Evolutionary conservation across 2,329 filamentous ascomycete species (phyloP), one percentile per base, ranked within the genome.

Genomic region (Aspergillus nomiae): DNA sequence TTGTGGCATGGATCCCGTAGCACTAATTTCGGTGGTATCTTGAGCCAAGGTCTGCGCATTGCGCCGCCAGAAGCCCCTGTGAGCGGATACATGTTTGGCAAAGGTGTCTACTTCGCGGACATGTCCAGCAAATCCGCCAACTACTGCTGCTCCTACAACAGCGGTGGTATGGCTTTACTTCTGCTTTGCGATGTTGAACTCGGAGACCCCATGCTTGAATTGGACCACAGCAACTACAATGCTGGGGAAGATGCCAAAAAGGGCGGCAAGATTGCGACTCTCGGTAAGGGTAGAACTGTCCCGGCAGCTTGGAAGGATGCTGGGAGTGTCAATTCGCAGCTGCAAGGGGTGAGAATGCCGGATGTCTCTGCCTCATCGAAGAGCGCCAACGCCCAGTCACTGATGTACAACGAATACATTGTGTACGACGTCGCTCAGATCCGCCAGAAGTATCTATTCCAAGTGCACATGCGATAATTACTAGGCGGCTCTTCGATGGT

Each of bases 41-140:
- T 96, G 48, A 90, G 88, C 62, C 92, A 96, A 76, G 93, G 93
- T 67, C 85, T 97, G 8, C 90, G 92, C n/a, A 96, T 96, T 67
- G 93, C 93, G 8, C 93, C 93, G 0, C 80, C 80, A 1, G 81
- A 96, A 76, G 92, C 92, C 0, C 93, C 92, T 0, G 88, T 88
- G 0, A 86, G 84, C 5, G 92, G 92, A 1, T 93, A 94, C 80
- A 94, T 94, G 90, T 96, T 96, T 69, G 92, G 90, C 62, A 96
- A 96, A 77, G 92, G 92, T 51, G 90, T 96, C 54, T 96, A 96
- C 73, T 85, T 96, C 2, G 92, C 92, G 2, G 92, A 96, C 71
- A 93, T 93, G 84, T 90, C 88, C 0, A 90, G 87, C 74, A 96
- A 96, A 78, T 92, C 90, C 2, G 92, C 92, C 19, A 87, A 87